Evolutionary conservation across 176 grass and related monocot genomes (phyloP), one percentile per base, ranked within the genome.

Genomic region (Carex parvula): DNA sequence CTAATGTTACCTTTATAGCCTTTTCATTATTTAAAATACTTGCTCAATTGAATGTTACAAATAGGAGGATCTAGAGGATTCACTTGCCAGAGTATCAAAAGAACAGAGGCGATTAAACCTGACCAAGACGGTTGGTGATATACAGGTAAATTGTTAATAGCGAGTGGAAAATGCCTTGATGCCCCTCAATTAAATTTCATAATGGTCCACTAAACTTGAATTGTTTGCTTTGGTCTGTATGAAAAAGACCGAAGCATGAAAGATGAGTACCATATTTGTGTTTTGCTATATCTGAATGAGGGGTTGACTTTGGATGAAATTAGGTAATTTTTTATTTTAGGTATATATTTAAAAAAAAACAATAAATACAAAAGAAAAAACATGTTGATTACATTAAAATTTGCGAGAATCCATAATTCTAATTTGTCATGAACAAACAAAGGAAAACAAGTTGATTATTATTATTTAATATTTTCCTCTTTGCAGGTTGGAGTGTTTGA

Each of bases 51-150:
- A 60, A 75, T 89, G 33, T 82, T 66, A 13, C 73, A 56, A 81
- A 50, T 81, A 98, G 95, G 95, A 98, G 89, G 95, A 98, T 83
- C 81, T 98, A 58, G 95, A 98, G 50, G 91, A 90, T 32, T 98
- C 95, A 65, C 68, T 98, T 48, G 46, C 81, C 29, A 92, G 89
- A 85, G 91, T 87, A 60, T 91, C 92, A 68, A 66, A 29, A 6
- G 85, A 94, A 20, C 90, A 90, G 57, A 90, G 85, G 78, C 82
- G 88, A 44, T 89, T 91, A 83, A 98, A 94, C 50, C 90, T 86
- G 20, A 78, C 82, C 66, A 66, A 83, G 32, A 87, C 80, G 79
- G 69, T 83, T 14, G 92, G 92, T 74, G 95, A 98, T 64, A 93
- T 90, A 85, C 82, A 94, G 95, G 95, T 97, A 84, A 14, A 41